Evolutionary conservation across 108 stramenopile species (phyloP).

Genomic region (Mayamaea pseudoterrestris): DNA sequence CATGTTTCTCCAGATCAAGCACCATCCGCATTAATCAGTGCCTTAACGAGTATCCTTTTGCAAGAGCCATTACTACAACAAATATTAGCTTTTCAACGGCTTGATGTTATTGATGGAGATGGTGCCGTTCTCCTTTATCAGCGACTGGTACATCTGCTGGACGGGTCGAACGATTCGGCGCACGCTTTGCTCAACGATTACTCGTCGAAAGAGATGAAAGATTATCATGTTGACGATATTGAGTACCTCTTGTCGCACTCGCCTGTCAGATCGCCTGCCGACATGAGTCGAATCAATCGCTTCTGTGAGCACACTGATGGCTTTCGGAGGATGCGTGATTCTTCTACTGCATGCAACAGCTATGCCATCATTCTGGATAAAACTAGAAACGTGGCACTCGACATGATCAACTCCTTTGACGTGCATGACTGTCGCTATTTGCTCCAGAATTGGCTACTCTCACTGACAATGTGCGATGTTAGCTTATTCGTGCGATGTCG

Average conservation of each 20-base stretch:
- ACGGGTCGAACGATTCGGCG: constrained; percentile 29
- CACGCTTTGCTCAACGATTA: constrained; percentile 16
- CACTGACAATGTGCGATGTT: constrained; percentile 55
- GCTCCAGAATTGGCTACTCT: constrained; percentile 57
- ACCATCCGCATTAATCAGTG: neutral
- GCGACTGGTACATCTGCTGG: constrained; percentile 33
- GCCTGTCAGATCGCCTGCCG: no score
- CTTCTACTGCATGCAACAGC: no score
- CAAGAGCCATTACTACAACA: constrained; percentile 25
- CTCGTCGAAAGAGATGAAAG: neutral
- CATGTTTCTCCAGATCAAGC: neutral
- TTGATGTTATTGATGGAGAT: constrained; percentile 59
- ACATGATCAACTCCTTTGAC: constrained; percentile 13
- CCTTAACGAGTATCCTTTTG: constrained; percentile 7
- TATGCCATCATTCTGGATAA: constrained; percentile 8
- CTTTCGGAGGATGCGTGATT: no score
- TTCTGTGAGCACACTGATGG: no score
- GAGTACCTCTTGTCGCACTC: no score
- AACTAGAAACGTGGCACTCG: constrained; percentile 8
- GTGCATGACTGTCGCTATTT: constrained; percentile 36
- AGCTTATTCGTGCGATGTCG: constrained; percentile 53
- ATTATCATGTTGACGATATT: no score
- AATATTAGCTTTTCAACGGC: constrained; percentile 31
- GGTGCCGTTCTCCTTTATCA: constrained; percentile 50
- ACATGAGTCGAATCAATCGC: no score